Conservation (phyloP, 805 yeast genomes). For the Cyberlindnera galapagoensis region DNA sequence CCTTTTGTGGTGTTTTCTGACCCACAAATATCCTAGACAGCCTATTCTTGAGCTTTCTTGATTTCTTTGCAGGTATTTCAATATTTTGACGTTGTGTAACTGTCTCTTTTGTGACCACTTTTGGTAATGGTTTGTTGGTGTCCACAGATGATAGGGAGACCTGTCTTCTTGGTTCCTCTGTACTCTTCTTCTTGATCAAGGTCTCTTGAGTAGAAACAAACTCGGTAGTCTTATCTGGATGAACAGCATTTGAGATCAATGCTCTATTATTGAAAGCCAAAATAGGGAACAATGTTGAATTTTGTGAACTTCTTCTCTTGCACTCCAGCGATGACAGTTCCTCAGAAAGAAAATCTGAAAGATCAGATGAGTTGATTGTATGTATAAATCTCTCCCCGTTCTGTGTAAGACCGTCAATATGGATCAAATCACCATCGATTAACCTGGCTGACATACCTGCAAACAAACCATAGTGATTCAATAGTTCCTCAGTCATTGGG, state of each 20-base stretch:
- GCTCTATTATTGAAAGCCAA: slow-evolving; percentile 10
- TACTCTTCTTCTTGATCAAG: slow-evolving; percentile 12
- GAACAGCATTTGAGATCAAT: slow-evolving; percentile 2
- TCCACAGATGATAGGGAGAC: slow-evolving; percentile 18
- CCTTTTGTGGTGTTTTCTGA: slow-evolving; percentile 6
- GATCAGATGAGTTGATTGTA: slow-evolving; percentile 25
- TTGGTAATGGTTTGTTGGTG: slow-evolving; percentile 17
- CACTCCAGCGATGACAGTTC: slow-evolving; percentile 29
- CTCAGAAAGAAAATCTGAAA: slow-evolving; percentile 31
- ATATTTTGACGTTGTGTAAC: slow-evolving; percentile 3
- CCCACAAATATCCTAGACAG: slow-evolving; percentile 20
- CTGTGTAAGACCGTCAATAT: slow-evolving; percentile 21
- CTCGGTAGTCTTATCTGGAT: neutral
- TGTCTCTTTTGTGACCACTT: slow-evolving; percentile 5
- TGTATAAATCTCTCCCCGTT: slow-evolving; percentile 19
- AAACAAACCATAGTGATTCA: slow-evolving; percentile 33
- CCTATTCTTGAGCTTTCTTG: slow-evolving; percentile 16
- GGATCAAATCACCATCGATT: slow-evolving; percentile 25
- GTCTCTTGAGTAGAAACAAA: slow-evolving; percentile 7
- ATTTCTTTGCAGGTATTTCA: slow-evolving; percentile 7
- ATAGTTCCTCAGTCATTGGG: slow-evolving; percentile 30
- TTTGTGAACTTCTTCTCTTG: slow-evolving; percentile 11
- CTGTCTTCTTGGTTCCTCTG: slow-evolving; percentile 10
- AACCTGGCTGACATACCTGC: slow-evolving; percentile 44
- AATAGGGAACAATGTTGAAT: slow-evolving; percentile 7